Evolutionary conservation across 305 asterid species (phyloP).

Genomic region (Fraxinus nigra): DNA sequence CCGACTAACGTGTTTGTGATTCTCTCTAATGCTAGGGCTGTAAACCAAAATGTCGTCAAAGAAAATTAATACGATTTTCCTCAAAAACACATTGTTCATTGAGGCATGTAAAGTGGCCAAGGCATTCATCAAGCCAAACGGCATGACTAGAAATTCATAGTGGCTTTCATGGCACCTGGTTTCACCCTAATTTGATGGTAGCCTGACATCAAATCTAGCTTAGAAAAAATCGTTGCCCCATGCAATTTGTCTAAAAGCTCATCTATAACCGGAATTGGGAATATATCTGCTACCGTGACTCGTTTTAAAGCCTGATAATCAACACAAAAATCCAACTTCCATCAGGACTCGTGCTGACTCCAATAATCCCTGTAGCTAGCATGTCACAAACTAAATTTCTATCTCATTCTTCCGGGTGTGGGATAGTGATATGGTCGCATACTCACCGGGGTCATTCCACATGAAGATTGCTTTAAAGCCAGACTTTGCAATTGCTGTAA

Average conservation of each 20-base stretch:
- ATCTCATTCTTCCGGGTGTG: neutral
- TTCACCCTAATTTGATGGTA: neutral
- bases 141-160: neutral
- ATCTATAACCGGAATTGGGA: neutral
- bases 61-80: neutral
- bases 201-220: neutral
- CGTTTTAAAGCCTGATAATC: neutral
- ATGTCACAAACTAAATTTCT: neutral
- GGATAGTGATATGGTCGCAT: neutral
- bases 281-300: neutral
- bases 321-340: neutral
- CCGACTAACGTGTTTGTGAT: neutral
- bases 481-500: neutral
- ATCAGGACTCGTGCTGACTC: neutral
- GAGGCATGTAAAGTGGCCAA: neutral
- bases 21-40: neutral
- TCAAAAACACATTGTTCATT: neutral
- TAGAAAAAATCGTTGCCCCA: neutral
- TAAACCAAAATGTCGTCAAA: neutral
- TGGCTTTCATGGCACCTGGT: neutral
- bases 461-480: neutral
- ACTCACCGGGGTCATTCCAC: neutral
- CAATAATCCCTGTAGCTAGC: neutral
- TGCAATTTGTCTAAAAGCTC: neutral
- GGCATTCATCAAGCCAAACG: neutral